These are phyloP conservation scores for Trematosphaeria pertusa DNA, from an alignment of 2,329 filamentous ascomycete species.

Conservation along the genomic window DNA sequence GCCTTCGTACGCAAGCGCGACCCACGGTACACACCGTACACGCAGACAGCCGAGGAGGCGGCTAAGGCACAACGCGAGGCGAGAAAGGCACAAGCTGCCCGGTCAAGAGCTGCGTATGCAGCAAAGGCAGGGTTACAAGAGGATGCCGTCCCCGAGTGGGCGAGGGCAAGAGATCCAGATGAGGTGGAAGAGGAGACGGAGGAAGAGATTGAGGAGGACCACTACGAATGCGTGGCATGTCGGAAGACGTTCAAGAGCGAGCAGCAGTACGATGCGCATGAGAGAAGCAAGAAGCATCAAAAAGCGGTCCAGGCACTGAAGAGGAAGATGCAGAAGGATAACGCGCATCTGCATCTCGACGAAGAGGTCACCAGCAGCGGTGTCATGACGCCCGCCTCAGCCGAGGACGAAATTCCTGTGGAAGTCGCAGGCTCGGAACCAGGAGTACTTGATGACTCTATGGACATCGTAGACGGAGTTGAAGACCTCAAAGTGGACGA, in stretches of 20 bases:
- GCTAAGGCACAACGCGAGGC: constrained; percentile 79
- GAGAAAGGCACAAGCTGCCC: constrained; percentile 81
- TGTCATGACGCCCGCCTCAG: constrained; percentile 42
- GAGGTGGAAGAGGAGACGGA: constrained; percentile 63
- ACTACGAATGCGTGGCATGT: constrained; percentile 69
- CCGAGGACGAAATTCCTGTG: constrained; percentile 28
- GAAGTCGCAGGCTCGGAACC: not conserved
- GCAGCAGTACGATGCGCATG: constrained; percentile 88
- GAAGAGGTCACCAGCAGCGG: constrained; percentile 43
- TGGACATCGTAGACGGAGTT: constrained; percentile 24
- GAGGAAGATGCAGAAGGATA: constrained; percentile 83
- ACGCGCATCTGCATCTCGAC: constrained; percentile 63
- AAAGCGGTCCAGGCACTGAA: constrained; percentile 84
- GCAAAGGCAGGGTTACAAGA: constrained; percentile 72
- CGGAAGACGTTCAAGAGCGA: constrained; percentile 82
- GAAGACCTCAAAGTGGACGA: constrained; percentile 22
- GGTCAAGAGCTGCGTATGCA: constrained; percentile 80
- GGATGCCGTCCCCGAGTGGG: constrained; percentile 77
- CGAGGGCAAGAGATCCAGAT: constrained; percentile 64
- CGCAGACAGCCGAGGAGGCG: constrained; percentile 79
- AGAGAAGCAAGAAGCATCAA: constrained; percentile 94
- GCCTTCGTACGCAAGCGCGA: constrained; percentile 91
- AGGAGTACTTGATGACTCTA: constrained; percentile 7
- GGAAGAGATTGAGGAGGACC: constrained; percentile 57
- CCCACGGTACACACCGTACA: constrained; percentile 79